Evolutionary conservation across 495 filamentous ascomycete species (phyloP), one percentile per base, ranked within the genome.

Genomic region (Copromyces sp.): DNA sequence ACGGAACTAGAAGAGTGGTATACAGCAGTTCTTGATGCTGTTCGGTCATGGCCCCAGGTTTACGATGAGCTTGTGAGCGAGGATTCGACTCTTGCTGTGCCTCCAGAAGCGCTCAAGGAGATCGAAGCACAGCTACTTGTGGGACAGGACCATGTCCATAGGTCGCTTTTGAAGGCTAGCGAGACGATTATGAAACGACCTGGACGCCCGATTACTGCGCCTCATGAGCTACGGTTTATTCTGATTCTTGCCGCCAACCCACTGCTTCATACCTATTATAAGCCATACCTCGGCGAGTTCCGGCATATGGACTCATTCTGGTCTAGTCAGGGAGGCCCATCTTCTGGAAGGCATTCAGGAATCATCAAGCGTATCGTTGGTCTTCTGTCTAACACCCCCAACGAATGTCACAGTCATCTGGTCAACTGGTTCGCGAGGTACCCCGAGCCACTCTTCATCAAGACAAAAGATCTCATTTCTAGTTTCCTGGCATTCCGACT

Each of bases 131-230:
- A 92, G 42, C 82, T 93, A 9, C 79, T 84, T n/a, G 87, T 91
- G 45, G 92, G 90, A 16, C 89, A 91, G 75, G 78, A 87, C 59
- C 91, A 94, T 73, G 81, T 89, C 47, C 90, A 91, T 65, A 82
- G 88, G 69, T 87, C 89, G 6, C 84, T 98, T 6, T 81, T 98
- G 69, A 97, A 95, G 79, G 91, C 92, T 20, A 92, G 89, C 1
- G 94, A 98, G 79, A 92, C 85, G 74, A 82, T 97, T 65, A 83
- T 97, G n/a, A 97, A 94, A 77, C 89, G 95, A 12, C 95, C 94
- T 5, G 89, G 93, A 4, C 86, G 92, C 41, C 86, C 88, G 12
- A 76, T 97, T 73, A 89, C 84, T 69, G 86, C 86, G 40, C 89
- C 93, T 29, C 87, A 90, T 71, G 90, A 96, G 70, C 84, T 90